Evolutionary conservation across 73 alveolate genomes (phyloP).

Genomic region (Paramecium caudatum): DNA sequence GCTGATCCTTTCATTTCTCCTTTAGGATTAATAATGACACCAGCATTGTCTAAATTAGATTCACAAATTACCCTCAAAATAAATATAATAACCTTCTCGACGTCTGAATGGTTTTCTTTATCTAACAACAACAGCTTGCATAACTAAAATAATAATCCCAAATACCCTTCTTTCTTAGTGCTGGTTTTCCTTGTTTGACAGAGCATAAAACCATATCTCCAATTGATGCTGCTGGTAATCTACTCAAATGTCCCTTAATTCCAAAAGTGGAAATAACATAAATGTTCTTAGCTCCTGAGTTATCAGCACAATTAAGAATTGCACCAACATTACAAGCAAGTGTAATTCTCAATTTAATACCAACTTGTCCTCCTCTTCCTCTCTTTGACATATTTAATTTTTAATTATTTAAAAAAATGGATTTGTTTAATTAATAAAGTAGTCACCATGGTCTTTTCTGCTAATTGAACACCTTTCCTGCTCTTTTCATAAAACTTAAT

Average conservation of each 20-base stretch:
- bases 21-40: constrained; percentile 98
- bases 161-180: constrained; percentile 96
- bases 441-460: constrained; percentile 43
- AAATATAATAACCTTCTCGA: constrained; percentile 97
- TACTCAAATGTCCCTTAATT: constrained; percentile 84
- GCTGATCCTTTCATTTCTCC: constrained; percentile 99
- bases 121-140: constrained; percentile 97
- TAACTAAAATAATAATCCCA: constrained; percentile 72
- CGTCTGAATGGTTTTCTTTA: constrained; percentile 98
- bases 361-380: constrained; percentile 80
- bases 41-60: constrained; percentile 90
- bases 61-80: constrained; percentile 89
- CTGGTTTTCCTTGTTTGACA: constrained; percentile 99
- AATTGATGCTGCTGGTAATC: constrained; percentile 89
- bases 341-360: constrained; percentile 73
- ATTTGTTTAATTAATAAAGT: constrained; percentile 30
- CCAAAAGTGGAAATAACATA: constrained; percentile 92
- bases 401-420: constrained; percentile 28
- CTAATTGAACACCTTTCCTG: background rate
- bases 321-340: constrained; percentile 92
- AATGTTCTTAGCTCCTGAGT: constrained; percentile 95
- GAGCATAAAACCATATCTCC: constrained; percentile 98
- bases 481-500: background rate
- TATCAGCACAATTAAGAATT: constrained; percentile 98
- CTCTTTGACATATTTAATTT: constrained; percentile 68